These are phyloP conservation scores for Rhodotorula glutinis DNA, from an alignment of 1,284 basidiomycete genomes.

Conservation along the genomic window DNA sequence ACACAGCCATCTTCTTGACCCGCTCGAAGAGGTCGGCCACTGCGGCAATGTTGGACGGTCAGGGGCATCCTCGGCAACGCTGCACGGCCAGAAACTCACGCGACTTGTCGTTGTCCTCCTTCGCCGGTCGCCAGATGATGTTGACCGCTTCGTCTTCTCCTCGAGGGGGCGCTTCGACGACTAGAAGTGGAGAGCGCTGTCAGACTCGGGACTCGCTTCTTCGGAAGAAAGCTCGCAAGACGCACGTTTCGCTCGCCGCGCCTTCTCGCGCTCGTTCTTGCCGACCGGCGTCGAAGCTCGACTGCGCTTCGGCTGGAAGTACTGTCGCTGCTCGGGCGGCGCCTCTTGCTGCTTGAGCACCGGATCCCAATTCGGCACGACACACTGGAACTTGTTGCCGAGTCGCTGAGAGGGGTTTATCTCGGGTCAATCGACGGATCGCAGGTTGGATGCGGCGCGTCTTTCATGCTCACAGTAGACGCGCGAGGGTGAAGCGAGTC, in stretches of 20 bases:
- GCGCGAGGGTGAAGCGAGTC: slow-evolving; percentile 44
- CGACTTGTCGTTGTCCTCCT: slow-evolving; percentile 11
- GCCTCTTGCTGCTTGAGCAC: background rate
- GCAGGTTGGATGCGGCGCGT: background rate
- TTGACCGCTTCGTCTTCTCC: slow-evolving; percentile 25
- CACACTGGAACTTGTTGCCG: slow-evolving; percentile 40
- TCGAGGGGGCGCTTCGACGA: slow-evolving; percentile 13
- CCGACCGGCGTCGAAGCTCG: slow-evolving; percentile 20
- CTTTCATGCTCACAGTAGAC: slow-evolving; percentile 28
- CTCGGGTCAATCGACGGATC: background rate
- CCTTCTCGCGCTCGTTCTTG: slow-evolving; percentile 5
- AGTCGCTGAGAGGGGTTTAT: slow-evolving; percentile 29
- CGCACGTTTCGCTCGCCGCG: slow-evolving; percentile 13
- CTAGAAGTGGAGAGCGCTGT: background rate
- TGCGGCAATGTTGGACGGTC: background rate
- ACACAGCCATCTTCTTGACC: slow-evolving; percentile 24
- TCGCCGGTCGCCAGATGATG: slow-evolving; percentile 16
- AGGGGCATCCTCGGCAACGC: background rate
- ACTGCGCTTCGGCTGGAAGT: slow-evolving; percentile 32
- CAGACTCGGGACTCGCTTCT: background rate
- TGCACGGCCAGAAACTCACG: background rate
- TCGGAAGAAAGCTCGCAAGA: background rate
- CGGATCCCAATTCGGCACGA: slow-evolving; percentile 37
- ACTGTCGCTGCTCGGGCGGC: slow-evolving; percentile 5
- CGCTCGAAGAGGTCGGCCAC: slow-evolving; percentile 24